Evolutionary conservation across 306 rosid species (phyloP).

Genomic region (Hippophae tibetana): DNA sequence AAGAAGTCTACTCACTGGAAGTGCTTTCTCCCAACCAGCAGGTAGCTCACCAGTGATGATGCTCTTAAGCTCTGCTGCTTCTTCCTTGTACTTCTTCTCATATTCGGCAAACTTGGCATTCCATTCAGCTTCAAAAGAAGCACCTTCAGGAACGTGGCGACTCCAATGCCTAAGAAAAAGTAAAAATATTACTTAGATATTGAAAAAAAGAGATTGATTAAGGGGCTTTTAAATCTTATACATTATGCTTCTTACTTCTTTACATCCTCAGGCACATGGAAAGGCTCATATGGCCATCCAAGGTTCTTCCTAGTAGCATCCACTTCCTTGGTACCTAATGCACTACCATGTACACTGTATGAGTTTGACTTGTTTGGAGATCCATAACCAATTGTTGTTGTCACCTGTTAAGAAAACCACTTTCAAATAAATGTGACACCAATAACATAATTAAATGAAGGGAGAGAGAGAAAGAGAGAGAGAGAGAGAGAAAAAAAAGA

Average conservation of each 20-base stretch:
- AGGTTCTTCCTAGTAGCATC: conserved; percentile 93
- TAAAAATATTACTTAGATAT: conserved; percentile 15
- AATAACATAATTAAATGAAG: neutral
- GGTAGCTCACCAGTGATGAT: conserved; percentile 65
- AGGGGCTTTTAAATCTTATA: conserved; percentile 1
- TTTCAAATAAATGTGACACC: conserved; percentile 5
- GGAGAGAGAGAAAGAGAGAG: neutral
- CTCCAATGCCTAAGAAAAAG: conserved; percentile 73
- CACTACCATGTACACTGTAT: conserved; percentile 96
- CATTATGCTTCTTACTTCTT: conserved; percentile 42
- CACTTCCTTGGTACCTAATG: conserved; percentile 96
- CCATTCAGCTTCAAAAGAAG: conserved; percentile 84
- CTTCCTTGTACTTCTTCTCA: conserved; percentile 83
- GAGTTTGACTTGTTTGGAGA: conserved; percentile 98
- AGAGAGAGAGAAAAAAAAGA: neutral
- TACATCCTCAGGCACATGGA: conserved; percentile 96
- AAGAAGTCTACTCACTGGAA: conserved; percentile 56
- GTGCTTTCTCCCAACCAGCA: conserved; percentile 94
- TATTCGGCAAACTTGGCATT: conserved; percentile 80
- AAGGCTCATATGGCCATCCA: conserved; percentile 93
- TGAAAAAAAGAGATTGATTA: conserved; percentile 5
- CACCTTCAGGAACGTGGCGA: conserved; percentile 69
- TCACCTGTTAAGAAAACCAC: conserved; percentile 47
- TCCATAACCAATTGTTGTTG: conserved; percentile 97
- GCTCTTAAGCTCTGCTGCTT: conserved; percentile 68